Conservation (phyloP, 2,329 filamentous ascomycete species). For the Trichoderma endophyticum region DNA sequence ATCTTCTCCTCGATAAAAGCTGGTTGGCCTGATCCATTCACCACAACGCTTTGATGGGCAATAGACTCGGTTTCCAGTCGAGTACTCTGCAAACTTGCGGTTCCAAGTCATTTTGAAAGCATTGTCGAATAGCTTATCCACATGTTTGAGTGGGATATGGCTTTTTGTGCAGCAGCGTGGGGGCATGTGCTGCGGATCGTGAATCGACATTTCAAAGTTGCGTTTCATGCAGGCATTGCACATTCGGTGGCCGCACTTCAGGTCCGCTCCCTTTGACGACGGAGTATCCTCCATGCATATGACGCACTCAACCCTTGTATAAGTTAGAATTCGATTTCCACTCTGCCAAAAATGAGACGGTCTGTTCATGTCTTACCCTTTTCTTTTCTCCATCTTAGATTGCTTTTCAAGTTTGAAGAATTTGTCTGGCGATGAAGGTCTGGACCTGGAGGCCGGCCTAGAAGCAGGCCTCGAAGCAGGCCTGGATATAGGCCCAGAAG, state of each 20-base stretch:
- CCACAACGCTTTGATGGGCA: constrained; percentile 72
- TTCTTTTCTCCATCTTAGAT: constrained; percentile 24
- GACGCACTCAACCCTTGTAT: constrained; percentile 63
- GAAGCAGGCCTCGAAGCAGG: constrained; percentile 9
- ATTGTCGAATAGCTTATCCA: constrained; percentile 69
- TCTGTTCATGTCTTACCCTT: constrained; percentile 18
- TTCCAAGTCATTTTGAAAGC: constrained; percentile 80
- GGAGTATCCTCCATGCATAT: constrained; percentile 69
- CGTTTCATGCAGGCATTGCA: constrained; percentile 73
- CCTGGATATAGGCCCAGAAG: constrained; percentile 9
- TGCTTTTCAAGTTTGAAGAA: constrained; percentile 26
- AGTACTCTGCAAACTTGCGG: constrained; percentile 72
- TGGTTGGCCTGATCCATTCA: constrained; percentile 72
- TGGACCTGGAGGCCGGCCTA: constrained; percentile 1
- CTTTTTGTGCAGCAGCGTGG: constrained; percentile 74
- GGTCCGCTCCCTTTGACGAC: constrained; percentile 60
- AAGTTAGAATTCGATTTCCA: constrained; percentile 19
- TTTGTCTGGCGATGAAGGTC: constrained; percentile 22
- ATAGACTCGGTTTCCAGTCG: constrained; percentile 71
- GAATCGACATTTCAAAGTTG: constrained; percentile 71
- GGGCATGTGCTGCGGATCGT: constrained; percentile 78
- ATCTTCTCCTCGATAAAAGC: constrained; percentile 54
- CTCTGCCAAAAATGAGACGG: neutral
- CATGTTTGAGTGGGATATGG: constrained; percentile 71
- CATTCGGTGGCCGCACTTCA: constrained; percentile 78